Evolutionary conservation across 345 rosid species (phyloP), one percentile per base, ranked within the genome.

Genomic region (Citrus glauca): DNA sequence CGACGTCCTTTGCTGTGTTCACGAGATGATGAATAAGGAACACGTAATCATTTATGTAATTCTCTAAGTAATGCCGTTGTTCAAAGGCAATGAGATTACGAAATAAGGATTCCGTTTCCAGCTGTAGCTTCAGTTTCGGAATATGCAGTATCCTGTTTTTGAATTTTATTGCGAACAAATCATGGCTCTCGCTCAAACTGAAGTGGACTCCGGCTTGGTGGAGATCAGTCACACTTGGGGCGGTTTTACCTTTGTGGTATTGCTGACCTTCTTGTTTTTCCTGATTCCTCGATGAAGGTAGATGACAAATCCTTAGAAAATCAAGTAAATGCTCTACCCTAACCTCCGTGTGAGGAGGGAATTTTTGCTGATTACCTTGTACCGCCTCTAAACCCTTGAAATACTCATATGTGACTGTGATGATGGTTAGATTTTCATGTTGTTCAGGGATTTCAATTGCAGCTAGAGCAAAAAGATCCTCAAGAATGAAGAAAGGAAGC

Each of bases 141-240:
- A 69, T 42, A 13, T 69, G 35, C 13, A 71, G 32, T 7, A 16
- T 22, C 16, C 81, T 63, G 0, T 70, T n/a, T 9, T 2, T 74
- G 70, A 69, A 42, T 1, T 60, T 37, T 14, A 82, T 78, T 38
- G 63, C 38, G 50, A 82, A 53, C 17, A 81, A 64, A 56, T 81
- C 72, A 40, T 20, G 48, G 11, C n/a, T 59, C 22, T 62, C n/a
- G 40, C 57, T 72, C 24, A 45, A 17, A 65, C 61, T 45, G 57
- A 81, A 73, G 30, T 4, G 28, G 27, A 82, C 79, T 7, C 84
- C 81, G 32, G 81, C 74, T 27, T 73, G 68, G 48, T 68, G 78
- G 3, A 82, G 81, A 50, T 74, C 59, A 20, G 59, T 75, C 6
- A 42, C 64, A 17, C 27, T 75, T 2, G 66, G 76, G 1, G n/a